Percentiles rank a stretch among this genome's conserved stretches.
Evolutionary conservation across 2,329 filamentous ascomycete species (phyloP).

Genomic region (Teratosphaeria nubilosa): DNA sequence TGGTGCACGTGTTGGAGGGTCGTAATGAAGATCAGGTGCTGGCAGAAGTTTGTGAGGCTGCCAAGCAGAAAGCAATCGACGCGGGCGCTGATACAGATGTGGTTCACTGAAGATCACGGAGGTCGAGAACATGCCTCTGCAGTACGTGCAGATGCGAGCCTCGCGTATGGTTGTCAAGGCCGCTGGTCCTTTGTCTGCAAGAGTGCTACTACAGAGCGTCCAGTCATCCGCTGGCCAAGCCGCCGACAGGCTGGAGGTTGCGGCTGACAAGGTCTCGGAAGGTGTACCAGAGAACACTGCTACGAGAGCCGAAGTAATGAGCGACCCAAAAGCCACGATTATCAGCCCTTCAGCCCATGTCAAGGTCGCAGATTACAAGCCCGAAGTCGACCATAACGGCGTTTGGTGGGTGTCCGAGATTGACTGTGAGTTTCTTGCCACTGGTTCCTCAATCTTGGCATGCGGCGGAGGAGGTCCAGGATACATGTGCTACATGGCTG

Average conservation of each 20-base stretch:
- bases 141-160: conserved; percentile 23
- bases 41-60: conserved; percentile 27
- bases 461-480: conserved; percentile 51
- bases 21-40: conserved; percentile 29
- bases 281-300: neutral
- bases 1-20: conserved; percentile 37
- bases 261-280: neutral
- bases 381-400: conserved; percentile 34
- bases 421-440: conserved; percentile 47
- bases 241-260: neutral
- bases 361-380: conserved; percentile 27
- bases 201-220: conserved; percentile 8
- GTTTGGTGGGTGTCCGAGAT: conserved; percentile 49
- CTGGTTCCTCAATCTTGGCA: conserved; percentile 51
- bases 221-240: neutral
- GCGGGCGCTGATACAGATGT: conserved; percentile 25
- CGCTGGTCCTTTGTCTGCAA: conserved; percentile 21
- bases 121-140: conserved; percentile 32
- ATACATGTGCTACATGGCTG: conserved; percentile 43
- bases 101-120: conserved; percentile 39
- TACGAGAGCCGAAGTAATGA: conserved; percentile 5
- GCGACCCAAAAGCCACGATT: conserved; percentile 8
- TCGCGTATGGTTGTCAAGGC: conserved; percentile 23
- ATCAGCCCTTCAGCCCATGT: conserved; percentile 9
- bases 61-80: conserved; percentile 27